phyloP scores from a whole-genome alignment of 2,329 filamentous ascomycete species.

The Macrophomina phaseolina region DNA sequence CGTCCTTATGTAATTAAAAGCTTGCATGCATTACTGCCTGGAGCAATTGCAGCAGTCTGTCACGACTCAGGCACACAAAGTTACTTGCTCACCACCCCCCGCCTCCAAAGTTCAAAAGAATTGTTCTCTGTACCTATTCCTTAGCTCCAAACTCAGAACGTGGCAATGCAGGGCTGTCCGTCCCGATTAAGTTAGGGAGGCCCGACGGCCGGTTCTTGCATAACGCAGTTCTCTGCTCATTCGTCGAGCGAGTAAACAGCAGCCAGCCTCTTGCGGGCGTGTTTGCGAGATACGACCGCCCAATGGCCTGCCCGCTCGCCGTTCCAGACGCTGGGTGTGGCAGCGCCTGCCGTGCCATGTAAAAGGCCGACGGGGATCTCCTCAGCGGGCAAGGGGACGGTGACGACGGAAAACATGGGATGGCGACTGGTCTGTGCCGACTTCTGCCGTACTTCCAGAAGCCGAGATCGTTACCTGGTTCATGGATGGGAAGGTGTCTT shows the following conservation, averaged over 20 bases:
- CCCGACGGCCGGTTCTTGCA: not conserved
- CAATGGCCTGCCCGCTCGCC: conserved; percentile 9
- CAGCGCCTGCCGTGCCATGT: conserved; percentile 19
- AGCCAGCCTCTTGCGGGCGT: not conserved
- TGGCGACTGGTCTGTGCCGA: conserved; percentile 17
- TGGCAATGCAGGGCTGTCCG: conserved; percentile 7
- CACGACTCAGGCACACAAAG: not conserved
- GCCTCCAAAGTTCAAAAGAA: not conserved
- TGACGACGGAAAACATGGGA: not conserved
- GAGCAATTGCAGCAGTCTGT: not conserved
- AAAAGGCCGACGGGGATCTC: conserved; percentile 10
- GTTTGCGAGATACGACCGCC: conserved; percentile 3
- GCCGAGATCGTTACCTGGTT: conserved; percentile 10
- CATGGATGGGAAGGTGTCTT: conserved; percentile 9
- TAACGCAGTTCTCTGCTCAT: conserved; percentile 5
- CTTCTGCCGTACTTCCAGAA: conserved; percentile 25
- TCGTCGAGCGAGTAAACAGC: conserved; percentile 2
- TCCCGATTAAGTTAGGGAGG: not conserved
- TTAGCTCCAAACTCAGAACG: conserved; percentile 8
- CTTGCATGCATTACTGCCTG: not conserved
- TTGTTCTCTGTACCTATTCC: not conserved
- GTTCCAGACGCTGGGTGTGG: conserved; percentile 16
- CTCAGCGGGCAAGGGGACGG: not conserved
- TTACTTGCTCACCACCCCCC: not conserved
- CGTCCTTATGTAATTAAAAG: conserved; percentile 3